Evolutionary conservation across 306 rosid species (phyloP).

Genomic region (Fragaria ananassa): DNA sequence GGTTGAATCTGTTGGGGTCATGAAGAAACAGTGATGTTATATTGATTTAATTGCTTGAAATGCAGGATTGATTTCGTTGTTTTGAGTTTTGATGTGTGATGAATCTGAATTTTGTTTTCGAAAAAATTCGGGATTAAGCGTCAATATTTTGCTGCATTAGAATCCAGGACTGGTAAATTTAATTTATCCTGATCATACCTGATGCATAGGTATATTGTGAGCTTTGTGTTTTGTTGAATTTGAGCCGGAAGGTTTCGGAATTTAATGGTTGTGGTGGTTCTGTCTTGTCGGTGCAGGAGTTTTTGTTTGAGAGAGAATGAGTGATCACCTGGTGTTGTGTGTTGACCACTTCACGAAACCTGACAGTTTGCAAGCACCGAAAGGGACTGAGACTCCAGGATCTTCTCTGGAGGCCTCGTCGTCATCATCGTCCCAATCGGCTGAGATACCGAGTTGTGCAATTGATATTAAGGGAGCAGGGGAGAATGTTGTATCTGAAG

Average conservation of each 20-base stretch:
- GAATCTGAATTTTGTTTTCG: background rate
- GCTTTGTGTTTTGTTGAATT: background rate
- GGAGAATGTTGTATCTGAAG: conserved; percentile 23
- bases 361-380: conserved; percentile 24
- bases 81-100: background rate
- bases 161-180: background rate
- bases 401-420: conserved; percentile 24
- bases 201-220: background rate
- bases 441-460: conserved; percentile 25
- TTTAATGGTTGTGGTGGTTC: background rate
- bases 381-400: conserved; percentile 28
- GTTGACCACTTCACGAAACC: conserved; percentile 36
- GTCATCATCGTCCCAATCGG: conserved; percentile 19
- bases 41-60: background rate
- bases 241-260: background rate
- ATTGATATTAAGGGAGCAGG: conserved; percentile 34
- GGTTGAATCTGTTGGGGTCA: background rate
- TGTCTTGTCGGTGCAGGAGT: conserved; percentile 13
- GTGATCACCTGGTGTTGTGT: conserved; percentile 42
- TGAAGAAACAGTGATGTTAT: background rate
- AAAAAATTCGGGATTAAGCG: no score
- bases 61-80: background rate
- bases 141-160: background rate
- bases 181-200: background rate
- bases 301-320: conserved; percentile 35